phyloP scores from a whole-genome alignment of 306 rosid species.

The Cucurbita moschata region DNA sequence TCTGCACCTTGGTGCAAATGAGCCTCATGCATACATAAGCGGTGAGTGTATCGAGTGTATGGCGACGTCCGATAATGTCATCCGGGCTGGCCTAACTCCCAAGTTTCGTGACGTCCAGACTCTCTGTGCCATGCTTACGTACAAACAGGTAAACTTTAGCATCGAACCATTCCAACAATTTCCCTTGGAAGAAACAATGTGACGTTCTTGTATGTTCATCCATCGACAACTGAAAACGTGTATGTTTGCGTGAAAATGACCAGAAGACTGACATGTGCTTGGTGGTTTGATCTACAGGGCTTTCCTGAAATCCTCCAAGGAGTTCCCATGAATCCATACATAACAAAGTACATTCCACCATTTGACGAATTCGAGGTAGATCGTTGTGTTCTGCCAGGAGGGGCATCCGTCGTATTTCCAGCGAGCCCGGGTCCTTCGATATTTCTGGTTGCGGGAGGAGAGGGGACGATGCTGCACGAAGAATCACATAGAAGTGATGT shows the following conservation, averaged over 20 bases:
- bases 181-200: neutral
- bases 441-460: constrained; percentile 44
- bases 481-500: constrained; percentile 21
- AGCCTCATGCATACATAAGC: constrained; percentile 72
- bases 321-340: constrained; percentile 34
- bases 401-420: constrained; percentile 41
- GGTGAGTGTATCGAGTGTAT: constrained; percentile 89
- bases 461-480: constrained; percentile 37
- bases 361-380: constrained; percentile 90
- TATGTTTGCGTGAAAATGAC: neutral
- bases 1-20: constrained; percentile 66
- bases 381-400: constrained; percentile 46
- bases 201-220: neutral
- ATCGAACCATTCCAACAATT: neutral
- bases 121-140: constrained; percentile 92
- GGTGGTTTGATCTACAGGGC: constrained; percentile 33
- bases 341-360: constrained; percentile 59
- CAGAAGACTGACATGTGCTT: neutral
- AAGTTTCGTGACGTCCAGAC: constrained; percentile 71
- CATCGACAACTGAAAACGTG: too few relatives aligned
- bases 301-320: constrained; percentile 68
- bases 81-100: constrained; percentile 93
- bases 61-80: constrained; percentile 98
- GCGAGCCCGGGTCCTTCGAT: constrained; percentile 71
- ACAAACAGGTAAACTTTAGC: constrained; percentile 48